Percentiles rank a stretch among this genome's conserved stretches.
phyloP scores from a whole-genome alignment of 257 asterid species.

The Cordia subcordata region DNA sequence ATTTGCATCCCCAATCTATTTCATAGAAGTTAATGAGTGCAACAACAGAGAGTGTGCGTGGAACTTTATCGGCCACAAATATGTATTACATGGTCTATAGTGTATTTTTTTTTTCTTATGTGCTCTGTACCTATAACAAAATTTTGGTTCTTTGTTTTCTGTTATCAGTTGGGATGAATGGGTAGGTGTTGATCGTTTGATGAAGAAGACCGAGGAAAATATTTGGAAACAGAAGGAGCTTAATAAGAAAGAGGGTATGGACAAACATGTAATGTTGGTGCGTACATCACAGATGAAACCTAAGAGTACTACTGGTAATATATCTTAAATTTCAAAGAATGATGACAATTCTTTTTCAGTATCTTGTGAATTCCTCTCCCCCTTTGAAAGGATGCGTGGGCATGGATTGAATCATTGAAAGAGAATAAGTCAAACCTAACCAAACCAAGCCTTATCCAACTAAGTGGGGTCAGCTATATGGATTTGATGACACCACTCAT shows the following conservation, averaged over 20 bases:
- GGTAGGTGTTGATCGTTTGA: slow-evolving; percentile 45
- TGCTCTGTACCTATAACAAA: slow-evolving; percentile 2
- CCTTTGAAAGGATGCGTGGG: background rate
- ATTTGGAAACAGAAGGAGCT: slow-evolving; percentile 43
- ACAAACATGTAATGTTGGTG: slow-evolving; percentile 36
- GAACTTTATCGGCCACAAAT: background rate
- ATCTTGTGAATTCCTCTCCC: background rate
- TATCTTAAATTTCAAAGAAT: background rate
- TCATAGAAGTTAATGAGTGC: too few species aligned
- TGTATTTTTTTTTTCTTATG: background rate
- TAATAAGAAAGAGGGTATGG: slow-evolving; percentile 29
- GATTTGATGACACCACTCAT: too few species aligned
- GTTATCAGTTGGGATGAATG: slow-evolving; percentile 86
- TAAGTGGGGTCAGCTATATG: too few species aligned
- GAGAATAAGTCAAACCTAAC: too few species aligned
- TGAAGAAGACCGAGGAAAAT: slow-evolving; percentile 63
- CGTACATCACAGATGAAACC: slow-evolving; percentile 39
- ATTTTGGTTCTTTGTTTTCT: slow-evolving; percentile 12
- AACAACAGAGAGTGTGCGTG: too few species aligned
- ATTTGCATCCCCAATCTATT: too few species aligned
- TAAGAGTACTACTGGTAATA: slow-evolving; percentile 41
- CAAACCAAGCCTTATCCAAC: too few species aligned
- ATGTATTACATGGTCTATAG: background rate
- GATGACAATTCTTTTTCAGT: background rate
- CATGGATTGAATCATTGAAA: background rate